Percentiles rank a stretch among this genome's conserved stretches.
These are phyloP conservation scores for Zymoseptoria pseudotritici DNA, from an alignment of 2,329 filamentous ascomycete genomes.

Conservation along the genomic window DNA sequence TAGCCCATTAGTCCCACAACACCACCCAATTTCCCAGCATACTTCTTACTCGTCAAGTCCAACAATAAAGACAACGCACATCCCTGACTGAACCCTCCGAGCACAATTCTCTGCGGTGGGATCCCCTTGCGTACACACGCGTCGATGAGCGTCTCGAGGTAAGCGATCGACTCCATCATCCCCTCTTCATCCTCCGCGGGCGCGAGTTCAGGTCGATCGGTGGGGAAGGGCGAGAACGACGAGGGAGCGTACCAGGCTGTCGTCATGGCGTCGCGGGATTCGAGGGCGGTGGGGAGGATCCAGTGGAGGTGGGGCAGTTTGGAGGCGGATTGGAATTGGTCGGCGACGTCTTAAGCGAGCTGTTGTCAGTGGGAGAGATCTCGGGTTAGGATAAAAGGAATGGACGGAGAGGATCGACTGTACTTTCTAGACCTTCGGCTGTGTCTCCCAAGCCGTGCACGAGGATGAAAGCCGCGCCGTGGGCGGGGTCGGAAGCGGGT, in stretches of 20 bases:
- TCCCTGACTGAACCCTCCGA: constrained; percentile 43
- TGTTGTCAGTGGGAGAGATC: neutral
- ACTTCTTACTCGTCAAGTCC: constrained; percentile 33
- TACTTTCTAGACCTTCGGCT: constrained; percentile 38
- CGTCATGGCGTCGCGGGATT: constrained; percentile 39
- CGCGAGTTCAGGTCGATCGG: constrained; percentile 29
- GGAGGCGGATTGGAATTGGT: constrained; percentile 39
- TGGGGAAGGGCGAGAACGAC: constrained; percentile 31
- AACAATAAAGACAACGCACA: constrained; percentile 39
- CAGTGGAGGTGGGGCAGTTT: constrained; percentile 45
- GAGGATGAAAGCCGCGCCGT: constrained; percentile 40
- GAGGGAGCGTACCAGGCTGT: constrained; percentile 44
- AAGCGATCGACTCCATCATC: constrained; percentile 32
- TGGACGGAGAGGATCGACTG: neutral
- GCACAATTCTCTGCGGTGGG: constrained; percentile 35
- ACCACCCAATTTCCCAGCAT: constrained; percentile 34
- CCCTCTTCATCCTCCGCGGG: constrained; percentile 38
- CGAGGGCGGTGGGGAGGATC: constrained; percentile 44
- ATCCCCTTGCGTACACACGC: constrained; percentile 35
- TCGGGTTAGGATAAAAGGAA: neutral
- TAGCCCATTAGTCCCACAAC: constrained; percentile 43
- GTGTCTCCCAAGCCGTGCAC: constrained; percentile 41
- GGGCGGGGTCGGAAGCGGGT: constrained; percentile 29
- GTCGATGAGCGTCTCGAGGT: constrained; percentile 37
- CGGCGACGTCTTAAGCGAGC: constrained; percentile 18